Evolutionary conservation across 1,284 basidiomycete species (phyloP), one percentile per base, ranked within the genome.

Genomic region (Cystobasidium sp.): DNA sequence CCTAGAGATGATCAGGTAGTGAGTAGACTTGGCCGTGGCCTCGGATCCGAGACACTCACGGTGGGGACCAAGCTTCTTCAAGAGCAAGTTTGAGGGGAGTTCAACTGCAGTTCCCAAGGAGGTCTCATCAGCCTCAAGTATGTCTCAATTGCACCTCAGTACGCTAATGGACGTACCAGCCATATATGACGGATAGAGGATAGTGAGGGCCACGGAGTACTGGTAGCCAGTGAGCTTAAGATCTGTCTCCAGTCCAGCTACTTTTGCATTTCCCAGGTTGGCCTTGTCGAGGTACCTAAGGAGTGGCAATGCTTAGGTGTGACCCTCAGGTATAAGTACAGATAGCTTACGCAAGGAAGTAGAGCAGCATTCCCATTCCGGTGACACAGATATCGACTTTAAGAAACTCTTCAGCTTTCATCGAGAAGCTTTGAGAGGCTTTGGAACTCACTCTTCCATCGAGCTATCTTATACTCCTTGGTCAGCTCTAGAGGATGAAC

Each of bases 191-290:
- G 31, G 14, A 31, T 52, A 66, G 20, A 53, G 18, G 24, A 66
- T 49, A 16, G 64, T 66, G 31, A 66, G 51, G 10, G 84, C 86
- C 47, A 87, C 82, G 58, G 84, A 85, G 76, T 87, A 88, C 80
- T 87, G 84, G 31, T 83, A 77, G 65, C 86, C 84, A 1, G 85
- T 84, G 81, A 89, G 84, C 31, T 83, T 77, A 52, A 89, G 82
- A 67, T 86, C 84, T 43, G 81, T 85, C 76, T 86, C 84, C 41
- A 89, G 79, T 14, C 88, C 87, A 10, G 64, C 64, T 51, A 44
- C 47, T 31, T 22, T 16, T 39, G 49, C 64, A 53, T 66, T 66
- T 10, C 64, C 64, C 1, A 66, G 46, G 47, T 66, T 66, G n/a
- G 64, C 46, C 12, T 63, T 12, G 37, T 31, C 31, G 31, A 31